Conservation (phyloP, 805 yeast species). For the Saccharomycopsis sp. region DNA sequence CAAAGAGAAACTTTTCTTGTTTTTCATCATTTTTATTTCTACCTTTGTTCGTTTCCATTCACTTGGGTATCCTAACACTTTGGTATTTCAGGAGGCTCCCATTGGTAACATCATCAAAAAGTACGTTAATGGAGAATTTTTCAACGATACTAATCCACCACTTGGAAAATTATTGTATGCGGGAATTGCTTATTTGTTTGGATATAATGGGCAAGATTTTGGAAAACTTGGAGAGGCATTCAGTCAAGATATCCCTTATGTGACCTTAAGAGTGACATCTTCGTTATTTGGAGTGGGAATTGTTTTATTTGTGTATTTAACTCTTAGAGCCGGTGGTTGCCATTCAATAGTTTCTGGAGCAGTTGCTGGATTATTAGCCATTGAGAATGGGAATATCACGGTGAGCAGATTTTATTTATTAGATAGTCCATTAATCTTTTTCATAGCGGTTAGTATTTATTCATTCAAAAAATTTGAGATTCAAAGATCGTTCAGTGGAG, state of each 20-base stretch:
- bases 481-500: constrained; percentile 44
- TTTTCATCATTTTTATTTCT: constrained; percentile 40
- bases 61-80: constrained; percentile 62
- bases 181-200: constrained; percentile 54
- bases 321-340: constrained; percentile 63
- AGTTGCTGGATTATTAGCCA: constrained; percentile 42
- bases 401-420: constrained; percentile 64
- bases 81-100: constrained; percentile 78
- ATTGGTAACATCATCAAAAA: constrained; percentile 90
- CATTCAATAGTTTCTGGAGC: constrained; percentile 50
- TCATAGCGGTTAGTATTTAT: constrained; percentile 62
- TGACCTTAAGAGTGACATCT: constrained; percentile 57
- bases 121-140: constrained; percentile 55
- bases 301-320: constrained; percentile 51
- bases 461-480: constrained; percentile 57
- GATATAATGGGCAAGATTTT: constrained; percentile 54
- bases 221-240: constrained; percentile 52
- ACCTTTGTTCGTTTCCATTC: constrained; percentile 46
- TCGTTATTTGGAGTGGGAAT: constrained; percentile 63
- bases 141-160: constrained; percentile 76
- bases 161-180: constrained; percentile 68
- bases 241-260: constrained; percentile 51
- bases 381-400: constrained; percentile 61
- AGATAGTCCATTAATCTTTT: constrained; percentile 68
- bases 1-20: constrained; percentile 33